These are phyloP conservation scores for Fennellomyces sp. DNA, from an alignment of 371 early-diverging fungal genomes.

Conservation along the genomic window DNA sequence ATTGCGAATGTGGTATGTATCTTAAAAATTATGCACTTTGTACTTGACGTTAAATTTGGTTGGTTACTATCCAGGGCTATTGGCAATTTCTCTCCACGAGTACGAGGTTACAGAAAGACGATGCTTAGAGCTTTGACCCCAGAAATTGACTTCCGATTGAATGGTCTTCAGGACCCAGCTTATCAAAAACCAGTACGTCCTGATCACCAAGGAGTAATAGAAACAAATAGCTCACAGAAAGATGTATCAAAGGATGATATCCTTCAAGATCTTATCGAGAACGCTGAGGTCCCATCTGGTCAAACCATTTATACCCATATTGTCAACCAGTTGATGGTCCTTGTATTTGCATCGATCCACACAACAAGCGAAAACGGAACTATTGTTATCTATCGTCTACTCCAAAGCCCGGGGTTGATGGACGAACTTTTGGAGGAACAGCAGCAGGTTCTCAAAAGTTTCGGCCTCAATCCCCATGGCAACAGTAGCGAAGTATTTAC, in stretches of 20 bases:
- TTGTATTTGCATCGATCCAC: conserved; percentile 41
- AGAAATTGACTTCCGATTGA: neutral
- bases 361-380: conserved; percentile 34
- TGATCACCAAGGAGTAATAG: neutral
- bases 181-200: conserved; percentile 12
- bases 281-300: neutral
- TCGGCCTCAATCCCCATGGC: conserved; percentile 36
- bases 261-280: conserved; percentile 19
- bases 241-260: conserved; percentile 14
- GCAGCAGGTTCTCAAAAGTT: conserved; percentile 28
- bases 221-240: conserved; percentile 18
- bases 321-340: conserved; percentile 13
- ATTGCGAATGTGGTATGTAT: conserved; percentile 13
- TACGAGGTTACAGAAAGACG: neutral
- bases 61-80: neutral
- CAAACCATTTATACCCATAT: neutral
- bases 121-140: neutral
- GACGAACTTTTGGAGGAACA: conserved; percentile 46
- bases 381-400: conserved; percentile 37
- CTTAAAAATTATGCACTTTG: too few species aligned
- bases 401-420: conserved; percentile 38
- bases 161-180: neutral
- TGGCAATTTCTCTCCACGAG: neutral
- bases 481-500: conserved; percentile 25
- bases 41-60: neutral